Conservation (phyloP, 2,329 filamentous ascomycete genomes). For the Colletotrichum truncatum region DNA sequence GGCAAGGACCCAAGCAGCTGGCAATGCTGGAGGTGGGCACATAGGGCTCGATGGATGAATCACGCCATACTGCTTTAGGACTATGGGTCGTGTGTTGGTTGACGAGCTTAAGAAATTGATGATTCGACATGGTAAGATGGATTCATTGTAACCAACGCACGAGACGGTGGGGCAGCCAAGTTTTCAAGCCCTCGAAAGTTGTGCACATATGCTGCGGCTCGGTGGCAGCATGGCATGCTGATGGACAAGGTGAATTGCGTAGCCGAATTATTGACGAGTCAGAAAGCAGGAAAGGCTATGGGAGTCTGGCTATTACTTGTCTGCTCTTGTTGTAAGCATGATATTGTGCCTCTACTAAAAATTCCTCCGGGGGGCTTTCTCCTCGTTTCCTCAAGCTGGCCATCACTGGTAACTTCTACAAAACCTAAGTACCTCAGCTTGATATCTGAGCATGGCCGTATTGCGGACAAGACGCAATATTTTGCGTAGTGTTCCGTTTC, state of each 20-base stretch:
- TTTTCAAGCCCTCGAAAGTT: not conserved
- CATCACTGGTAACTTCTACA: no score
- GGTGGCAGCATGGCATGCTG: constrained; percentile 4
- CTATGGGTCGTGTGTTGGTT: not conserved
- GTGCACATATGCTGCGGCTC: constrained; percentile 3
- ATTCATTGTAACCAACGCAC: not conserved
- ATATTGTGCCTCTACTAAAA: no score
- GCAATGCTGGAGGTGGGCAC: not conserved
- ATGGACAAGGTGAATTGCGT: not conserved
- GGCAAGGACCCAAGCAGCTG: not conserved
- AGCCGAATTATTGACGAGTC: constrained; percentile 3
- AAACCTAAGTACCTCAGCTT: no score
- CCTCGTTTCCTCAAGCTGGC: no score
- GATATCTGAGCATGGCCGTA: no score
- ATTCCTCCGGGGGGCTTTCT: no score
- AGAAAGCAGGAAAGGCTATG: not conserved
- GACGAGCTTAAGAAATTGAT: not conserved
- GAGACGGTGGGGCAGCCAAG: not conserved
- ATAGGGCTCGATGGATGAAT: not conserved
- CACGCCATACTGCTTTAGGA: not conserved
- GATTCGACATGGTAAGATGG: not conserved
- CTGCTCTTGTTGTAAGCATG: not conserved
- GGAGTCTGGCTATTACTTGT: not conserved
- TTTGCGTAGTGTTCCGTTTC: no score
- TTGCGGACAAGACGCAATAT: no score